A percentile compares a stretch with the other conserved stretches of the same genome.
phyloP scores from a whole-genome alignment of 805 yeast species.

The Groenewaldozyma tartarivorans region DNA sequence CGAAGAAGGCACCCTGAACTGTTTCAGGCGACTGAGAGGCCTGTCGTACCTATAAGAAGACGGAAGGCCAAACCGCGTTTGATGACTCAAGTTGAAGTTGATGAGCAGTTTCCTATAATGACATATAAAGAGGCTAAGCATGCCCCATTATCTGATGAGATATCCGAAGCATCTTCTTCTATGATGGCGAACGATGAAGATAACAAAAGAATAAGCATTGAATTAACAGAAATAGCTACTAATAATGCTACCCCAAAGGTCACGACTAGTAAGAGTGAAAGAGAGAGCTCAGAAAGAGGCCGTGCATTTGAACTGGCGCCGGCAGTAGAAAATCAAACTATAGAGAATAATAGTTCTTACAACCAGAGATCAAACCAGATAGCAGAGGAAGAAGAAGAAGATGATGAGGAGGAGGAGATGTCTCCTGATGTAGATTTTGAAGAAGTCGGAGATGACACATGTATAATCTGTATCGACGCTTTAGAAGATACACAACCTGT shows the following conservation, averaged over 20 bases:
- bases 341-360: too few relatives aligned
- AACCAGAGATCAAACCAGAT: neutral
- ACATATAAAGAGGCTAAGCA: conserved; percentile 21
- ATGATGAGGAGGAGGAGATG: conserved; percentile 3
- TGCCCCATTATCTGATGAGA: neutral
- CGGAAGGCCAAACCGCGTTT: conserved; percentile 18
- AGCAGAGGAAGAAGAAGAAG: neutral
- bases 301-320: conserved; percentile 2
- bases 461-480: conserved; percentile 68
- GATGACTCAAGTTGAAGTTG: conserved; percentile 21
- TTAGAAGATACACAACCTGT: conserved; percentile 54
- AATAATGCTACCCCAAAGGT: neutral
- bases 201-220: neutral
- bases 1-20: conserved; percentile 20
- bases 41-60: conserved; percentile 7
- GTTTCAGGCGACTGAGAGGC: conserved; percentile 5
- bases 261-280: neutral
- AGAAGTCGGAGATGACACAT: conserved; percentile 36
- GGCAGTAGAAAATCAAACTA: conserved; percentile 1
- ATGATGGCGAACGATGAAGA: neutral
- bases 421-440: conserved; percentile 1
- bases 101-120: conserved; percentile 25
- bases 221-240: neutral
- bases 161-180: neutral
- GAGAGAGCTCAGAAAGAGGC: neutral